Base-by-base conservation (phyloP, 208 protist species). In the Novymonas esmeraldas region DNA sequence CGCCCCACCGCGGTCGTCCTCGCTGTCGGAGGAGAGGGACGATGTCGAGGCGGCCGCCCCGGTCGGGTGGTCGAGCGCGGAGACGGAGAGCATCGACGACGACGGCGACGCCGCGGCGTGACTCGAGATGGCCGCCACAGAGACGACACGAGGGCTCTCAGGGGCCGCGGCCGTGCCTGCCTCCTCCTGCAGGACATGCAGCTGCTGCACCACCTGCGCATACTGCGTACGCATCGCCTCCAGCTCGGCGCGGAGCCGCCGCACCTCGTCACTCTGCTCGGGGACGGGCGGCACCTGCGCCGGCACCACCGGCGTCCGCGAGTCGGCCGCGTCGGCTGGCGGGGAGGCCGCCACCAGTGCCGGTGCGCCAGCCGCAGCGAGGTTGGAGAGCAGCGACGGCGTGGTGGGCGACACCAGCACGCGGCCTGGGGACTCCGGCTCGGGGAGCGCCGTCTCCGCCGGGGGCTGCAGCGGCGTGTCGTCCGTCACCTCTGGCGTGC, bases 171-270 rank as follows among this genome's bases (percentile, higher is more conserved):
- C 29, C 6, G 59, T 26, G 29, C 0, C 22, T 2, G n/a, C 13
- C 5, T 5, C n/a, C 13, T 57, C 29, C 33, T 70, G 61, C 62
- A 76, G 69, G 9, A 22, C 24, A 0, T 29, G 60, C n/a, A 76
- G 44, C 4, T 76, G 70, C 6, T 64, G 54, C 18, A 70, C 22
- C 14, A 70, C 62, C 4, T 38, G 4, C 6, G 34, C 61, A 62
- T 76, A 76, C 39, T 76, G 62, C 7, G 39, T 36, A 3, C 63
- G 75, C 51, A 76, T 56, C 22, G 34, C 44, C 13, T 52, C 49
- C 49, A 79, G 48, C 44, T 78, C 64, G 7, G 26, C 45, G 9
- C 63, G 60, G 42, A 78, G 73, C 49, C 45, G 57, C 49, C 29
- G 2, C 34, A 72, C 67, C 41, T 76, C 70, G 6, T 64, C 59